Evolutionary conservation across 108 stramenopile genomes (phyloP).

Genomic region (Stephanodiscus triporus): DNA sequence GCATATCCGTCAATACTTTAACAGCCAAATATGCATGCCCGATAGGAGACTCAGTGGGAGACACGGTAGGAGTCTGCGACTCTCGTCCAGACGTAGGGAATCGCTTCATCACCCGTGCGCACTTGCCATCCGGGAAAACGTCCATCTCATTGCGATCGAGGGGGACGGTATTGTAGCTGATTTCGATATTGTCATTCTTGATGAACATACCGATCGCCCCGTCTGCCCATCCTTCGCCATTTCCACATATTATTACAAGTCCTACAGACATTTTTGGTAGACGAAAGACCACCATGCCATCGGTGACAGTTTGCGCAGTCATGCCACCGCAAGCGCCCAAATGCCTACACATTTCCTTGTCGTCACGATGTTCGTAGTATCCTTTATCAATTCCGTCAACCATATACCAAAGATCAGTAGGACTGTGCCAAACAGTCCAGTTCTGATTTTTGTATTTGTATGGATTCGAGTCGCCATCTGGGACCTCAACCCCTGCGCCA

Average conservation of each 20-base stretch:
- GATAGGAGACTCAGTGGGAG: too few species aligned
- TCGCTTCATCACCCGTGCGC: conserved; percentile 18
- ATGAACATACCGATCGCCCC: conserved; percentile 20
- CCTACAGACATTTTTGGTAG: conserved; percentile 55
- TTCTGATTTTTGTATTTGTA: conserved; percentile 40
- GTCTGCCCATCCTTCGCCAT: too few species aligned
- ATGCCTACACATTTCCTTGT: conserved; percentile 44
- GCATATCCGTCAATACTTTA: too few species aligned
- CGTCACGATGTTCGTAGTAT: conserved; percentile 39
- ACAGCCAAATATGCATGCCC: too few species aligned
- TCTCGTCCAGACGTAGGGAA: conserved; percentile 41
- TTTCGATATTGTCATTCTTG: conserved; percentile 37
- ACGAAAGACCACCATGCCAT: conserved; percentile 53
- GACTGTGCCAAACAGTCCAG: conserved; percentile 41
- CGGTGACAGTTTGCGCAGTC: conserved; percentile 25
- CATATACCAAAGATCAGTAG: conserved; percentile 41
- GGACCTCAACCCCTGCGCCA: conserved; percentile 36
- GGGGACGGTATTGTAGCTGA: conserved; percentile 44
- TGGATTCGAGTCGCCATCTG: conserved; percentile 40
- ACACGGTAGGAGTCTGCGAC: conserved; percentile 16
- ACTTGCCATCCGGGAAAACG: conserved; percentile 38
- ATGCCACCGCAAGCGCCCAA: conserved; percentile 50
- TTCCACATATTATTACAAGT: too few species aligned
- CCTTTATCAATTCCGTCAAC: conserved; percentile 34
- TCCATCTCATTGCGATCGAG: conserved; percentile 30